phyloP scores from a whole-genome alignment of 2,329 filamentous ascomycete species.

The Diaporthe helianthi region DNA sequence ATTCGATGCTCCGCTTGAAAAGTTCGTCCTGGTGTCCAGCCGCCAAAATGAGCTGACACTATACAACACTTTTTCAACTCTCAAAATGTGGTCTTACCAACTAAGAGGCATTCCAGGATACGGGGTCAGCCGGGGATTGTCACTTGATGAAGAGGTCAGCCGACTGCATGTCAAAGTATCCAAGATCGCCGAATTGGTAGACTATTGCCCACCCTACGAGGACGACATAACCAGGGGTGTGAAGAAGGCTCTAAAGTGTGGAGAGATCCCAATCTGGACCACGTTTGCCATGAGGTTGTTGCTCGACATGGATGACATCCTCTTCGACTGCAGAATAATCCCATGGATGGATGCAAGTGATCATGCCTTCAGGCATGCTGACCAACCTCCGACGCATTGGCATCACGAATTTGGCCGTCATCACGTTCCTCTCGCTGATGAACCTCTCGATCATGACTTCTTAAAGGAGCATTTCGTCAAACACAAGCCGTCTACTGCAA shows the following conservation, averaged over 20 bases:
- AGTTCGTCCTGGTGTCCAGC: not conserved
- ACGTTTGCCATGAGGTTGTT: not conserved
- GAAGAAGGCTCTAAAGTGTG: not conserved
- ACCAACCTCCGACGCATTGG: not conserved
- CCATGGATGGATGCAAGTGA: not conserved
- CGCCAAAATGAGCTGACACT: slow-evolving; percentile 5
- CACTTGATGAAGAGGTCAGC: not conserved
- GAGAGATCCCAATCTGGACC: slow-evolving; percentile 1
- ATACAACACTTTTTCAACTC: slow-evolving; percentile 5
- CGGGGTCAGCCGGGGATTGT: not conserved
- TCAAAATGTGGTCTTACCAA: not conserved
- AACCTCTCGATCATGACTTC: not conserved
- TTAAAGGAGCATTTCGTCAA: not conserved
- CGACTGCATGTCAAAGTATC: not conserved
- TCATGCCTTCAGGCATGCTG: not conserved
- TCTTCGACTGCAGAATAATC: not conserved
- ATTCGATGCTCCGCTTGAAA: not conserved
- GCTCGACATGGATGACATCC: slow-evolving; percentile 13
- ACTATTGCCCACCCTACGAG: not conserved
- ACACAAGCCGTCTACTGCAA: not conserved
- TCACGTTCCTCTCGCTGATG: not conserved
- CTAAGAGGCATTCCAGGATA: not conserved
- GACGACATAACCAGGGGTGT: slow-evolving; percentile 14
- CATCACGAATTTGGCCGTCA: not conserved
- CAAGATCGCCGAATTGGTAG: not conserved